Base-by-base conservation (phyloP, 352 stramenopile genomes). In the Aphanomyces stellatus region DNA sequence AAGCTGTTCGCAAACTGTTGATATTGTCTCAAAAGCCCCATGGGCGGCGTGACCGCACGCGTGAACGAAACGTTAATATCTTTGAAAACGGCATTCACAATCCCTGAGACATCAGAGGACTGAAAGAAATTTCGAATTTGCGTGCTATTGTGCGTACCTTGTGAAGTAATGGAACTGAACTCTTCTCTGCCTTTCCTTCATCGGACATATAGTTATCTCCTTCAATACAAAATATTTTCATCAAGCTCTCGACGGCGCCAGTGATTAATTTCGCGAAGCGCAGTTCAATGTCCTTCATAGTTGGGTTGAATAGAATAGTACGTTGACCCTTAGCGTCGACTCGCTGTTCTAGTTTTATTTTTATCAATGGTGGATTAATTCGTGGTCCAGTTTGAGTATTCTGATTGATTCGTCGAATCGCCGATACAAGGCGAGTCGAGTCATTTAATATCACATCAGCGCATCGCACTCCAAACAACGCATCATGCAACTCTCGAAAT, bases 341-440 rank as follows among this genome's bases (percentile, higher is more conserved):
- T 22, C 8, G 5, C 15, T 17, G 35, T 22, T 28, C 31, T 13
- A 62, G 7, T 3, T 10, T 17, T 2, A 62, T 17, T 13, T 22
- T 22, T 15, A 67, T 22, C 5, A 67, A 10, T 28, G 41, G 60
- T 3, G 60, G 60, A 28, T 67, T 67, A 13, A 67, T 28, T 19
- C 60, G 40, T 8, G 60, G 60, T 17, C 13, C 17, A 33, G 25
- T 57, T 10, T 37, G 25, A 13, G 28, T 7, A 4, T 22, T 33
- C 22, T 19, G 33, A 28, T 57, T 37, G 19, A 28, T 25, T 34
- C 35, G 27, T 1, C 60, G 60, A 25, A 67, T 67, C 0, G 41
- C 37, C 35, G 60, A 67, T 11, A 67, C 48, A 8, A 28, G 40
- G 4, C 48, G 31, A 35, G 19, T 42, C 34, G 17, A 17, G 35